These are phyloP conservation scores for Arbutus unedo DNA, from an alignment of 148 eudicot genomes.

Conservation along the genomic window DNA sequence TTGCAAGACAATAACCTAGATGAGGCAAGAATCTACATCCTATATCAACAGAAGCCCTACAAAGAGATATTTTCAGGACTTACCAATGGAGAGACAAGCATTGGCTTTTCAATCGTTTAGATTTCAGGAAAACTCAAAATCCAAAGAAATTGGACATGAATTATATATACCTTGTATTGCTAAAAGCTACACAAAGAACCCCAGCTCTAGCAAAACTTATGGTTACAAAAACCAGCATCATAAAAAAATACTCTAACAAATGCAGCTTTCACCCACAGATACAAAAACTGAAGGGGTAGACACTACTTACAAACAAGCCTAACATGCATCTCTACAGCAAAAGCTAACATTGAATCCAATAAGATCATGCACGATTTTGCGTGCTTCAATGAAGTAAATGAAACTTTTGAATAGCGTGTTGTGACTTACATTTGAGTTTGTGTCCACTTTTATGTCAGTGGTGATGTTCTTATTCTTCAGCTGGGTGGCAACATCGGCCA, in stretches of 20 bases:
- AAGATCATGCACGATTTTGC: neutral
- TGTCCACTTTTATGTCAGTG: constrained; percentile 83
- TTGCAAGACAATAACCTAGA: no score
- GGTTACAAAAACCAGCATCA: neutral
- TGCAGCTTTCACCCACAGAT: neutral
- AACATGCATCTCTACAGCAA: neutral
- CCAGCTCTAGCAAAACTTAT: neutral
- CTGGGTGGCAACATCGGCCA: constrained; percentile 76
- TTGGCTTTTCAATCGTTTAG: neutral
- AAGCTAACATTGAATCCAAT: neutral
- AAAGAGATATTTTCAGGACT: neutral
- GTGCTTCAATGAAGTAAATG: neutral
- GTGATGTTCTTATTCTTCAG: constrained; percentile 68
- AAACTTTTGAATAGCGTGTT: neutral
- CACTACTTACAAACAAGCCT: neutral
- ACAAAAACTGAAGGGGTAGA: neutral
- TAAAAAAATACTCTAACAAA: neutral
- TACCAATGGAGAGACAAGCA: neutral
- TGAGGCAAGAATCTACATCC: no score
- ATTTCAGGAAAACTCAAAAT: neutral
- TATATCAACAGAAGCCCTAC: no score
- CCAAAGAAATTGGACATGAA: neutral
- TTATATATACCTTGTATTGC: neutral
- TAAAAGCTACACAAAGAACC: neutral
- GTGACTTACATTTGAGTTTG: constrained; percentile 68